phyloP scores from a whole-genome alignment of 2,329 filamentous ascomycete species.

The Cladophialophora psammophila region DNA sequence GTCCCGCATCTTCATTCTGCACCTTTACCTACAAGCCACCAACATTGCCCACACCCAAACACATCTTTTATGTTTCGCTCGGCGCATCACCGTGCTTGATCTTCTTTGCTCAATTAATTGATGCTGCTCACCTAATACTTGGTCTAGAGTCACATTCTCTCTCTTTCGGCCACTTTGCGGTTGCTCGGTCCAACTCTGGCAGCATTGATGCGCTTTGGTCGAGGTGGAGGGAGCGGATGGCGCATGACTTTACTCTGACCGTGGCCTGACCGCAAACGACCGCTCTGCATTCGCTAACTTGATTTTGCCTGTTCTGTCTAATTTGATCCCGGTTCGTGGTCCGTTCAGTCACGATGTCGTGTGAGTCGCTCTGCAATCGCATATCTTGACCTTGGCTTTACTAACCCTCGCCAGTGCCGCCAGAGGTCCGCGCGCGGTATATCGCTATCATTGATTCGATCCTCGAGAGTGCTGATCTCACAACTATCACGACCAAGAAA shows the following conservation, averaged over 20 bases:
- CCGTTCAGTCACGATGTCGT: slow-evolving; percentile 29
- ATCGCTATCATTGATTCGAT: slow-evolving; percentile 69
- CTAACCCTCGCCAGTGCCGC: slow-evolving; percentile 51
- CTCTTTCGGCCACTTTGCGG: not conserved
- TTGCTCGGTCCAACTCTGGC: slow-evolving; percentile 8
- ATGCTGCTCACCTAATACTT: not conserved
- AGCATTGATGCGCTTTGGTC: slow-evolving; percentile 1
- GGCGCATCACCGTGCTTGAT: slow-evolving; percentile 1
- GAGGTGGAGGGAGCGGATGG: slow-evolving; percentile 23
- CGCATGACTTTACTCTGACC: slow-evolving; percentile 25
- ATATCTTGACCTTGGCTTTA: not conserved
- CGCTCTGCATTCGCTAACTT: not conserved
- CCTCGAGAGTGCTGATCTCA: slow-evolving; percentile 65
- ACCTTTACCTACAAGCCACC: not conserved
- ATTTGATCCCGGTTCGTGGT: not conserved
- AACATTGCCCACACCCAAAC: not conserved
- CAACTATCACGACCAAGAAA: slow-evolving; percentile 70
- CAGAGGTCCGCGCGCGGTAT: slow-evolving; percentile 59
- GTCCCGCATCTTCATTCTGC: slow-evolving; percentile 21
- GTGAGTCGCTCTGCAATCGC: slow-evolving; percentile 21
- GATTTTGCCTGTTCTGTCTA: not conserved
- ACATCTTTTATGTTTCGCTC: not conserved
- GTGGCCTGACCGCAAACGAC: not conserved
- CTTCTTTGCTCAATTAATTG: not conserved
- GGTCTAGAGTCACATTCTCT: not conserved